Evolutionary conservation across 768 basidiomycete genomes (phyloP), one percentile per base, ranked within the genome.

Genomic region (Lenzites betulinus): DNA sequence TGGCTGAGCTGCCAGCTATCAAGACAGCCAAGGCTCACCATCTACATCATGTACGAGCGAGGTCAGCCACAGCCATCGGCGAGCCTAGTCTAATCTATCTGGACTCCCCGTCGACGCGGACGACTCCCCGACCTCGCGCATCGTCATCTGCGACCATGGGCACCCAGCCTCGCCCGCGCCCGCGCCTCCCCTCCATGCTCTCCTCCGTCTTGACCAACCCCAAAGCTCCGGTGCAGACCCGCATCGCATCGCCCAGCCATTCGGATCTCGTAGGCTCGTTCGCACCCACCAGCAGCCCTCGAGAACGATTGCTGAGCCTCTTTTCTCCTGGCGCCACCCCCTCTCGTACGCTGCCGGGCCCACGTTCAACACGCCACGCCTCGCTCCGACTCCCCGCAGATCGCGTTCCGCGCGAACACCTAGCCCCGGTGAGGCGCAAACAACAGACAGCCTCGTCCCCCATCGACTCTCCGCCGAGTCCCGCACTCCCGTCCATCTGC

Each of bases 401-500:
- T 39, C 48, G 50, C 30, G 30, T 26, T 22, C 25, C 28, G 13
- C 28, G 53, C 42, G 13, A 15, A 13, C 20, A 28, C 25, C 23
- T 22, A 5, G 20, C 39, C 20, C 13, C 58, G 7, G 15, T 12
- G 26, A 52, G 28, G 25, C 48, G 47, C 33, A 43, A 20, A 49
- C 22, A 2, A 6, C 16, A 16, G 26, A 23, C 53, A 30, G 43
- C 54, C 44, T 51, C 51, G n/a, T 56, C 47, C 51, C 20, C 56
- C 28, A 15, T 54, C 38, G 59, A 51, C 36, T 25, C 54, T 5
- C 68, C 63, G 18, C 25, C 60, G 30, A 33, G 30, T 18, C 63
- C 67, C 30, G 64, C 66, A 1, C 54, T 70, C 41, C 70, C 70
- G 16, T 71, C 70, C 48, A 71, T 71, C 47, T 71, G 67, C 58